Conservation (phyloP, 169 alveolate genomes). For the Theileria annulata region DNA sequence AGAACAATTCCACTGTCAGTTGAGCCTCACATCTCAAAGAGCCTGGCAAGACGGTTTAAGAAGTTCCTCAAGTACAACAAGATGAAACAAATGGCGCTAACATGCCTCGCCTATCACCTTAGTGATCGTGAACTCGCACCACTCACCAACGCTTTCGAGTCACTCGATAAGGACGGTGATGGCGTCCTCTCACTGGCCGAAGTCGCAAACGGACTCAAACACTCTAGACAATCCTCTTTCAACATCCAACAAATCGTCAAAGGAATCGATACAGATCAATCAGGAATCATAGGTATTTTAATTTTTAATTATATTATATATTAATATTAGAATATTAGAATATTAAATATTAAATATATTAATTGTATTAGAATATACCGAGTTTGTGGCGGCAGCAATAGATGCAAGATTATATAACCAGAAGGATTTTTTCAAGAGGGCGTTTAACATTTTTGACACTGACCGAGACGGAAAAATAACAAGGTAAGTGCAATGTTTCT, state of each 20-base stretch:
- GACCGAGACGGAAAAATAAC: constrained; percentile 89
- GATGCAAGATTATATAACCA: constrained; percentile 84
- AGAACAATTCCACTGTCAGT: constrained; percentile 48
- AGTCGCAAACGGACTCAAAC: constrained; percentile 66
- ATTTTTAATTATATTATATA: not conserved
- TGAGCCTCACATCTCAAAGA: constrained; percentile 62
- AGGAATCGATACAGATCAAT: constrained; percentile 87
- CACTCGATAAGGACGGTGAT: constrained; percentile 90
- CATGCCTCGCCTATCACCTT: constrained; percentile 91
- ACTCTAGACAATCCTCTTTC: constrained; percentile 48
- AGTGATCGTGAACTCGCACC: constrained; percentile 86
- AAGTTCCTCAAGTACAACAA: constrained; percentile 85
- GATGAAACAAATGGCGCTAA: constrained; percentile 90
- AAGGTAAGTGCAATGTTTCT: constrained; percentile 38
- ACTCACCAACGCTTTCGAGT: constrained; percentile 84
- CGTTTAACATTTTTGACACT: constrained; percentile 89
- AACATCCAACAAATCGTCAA: constrained; percentile 69
- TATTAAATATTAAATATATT: not conserved
- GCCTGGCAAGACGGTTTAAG: constrained; percentile 81
- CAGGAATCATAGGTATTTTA: constrained; percentile 77
- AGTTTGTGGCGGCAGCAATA: constrained; percentile 91
- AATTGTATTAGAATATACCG: constrained; percentile 85
- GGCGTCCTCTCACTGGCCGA: constrained; percentile 83
- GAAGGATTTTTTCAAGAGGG: constrained; percentile 85
- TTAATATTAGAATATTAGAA: not conserved